Evolutionary conservation across 805 yeast genomes (phyloP).

Genomic region (Kodamaea sagamina): DNA sequence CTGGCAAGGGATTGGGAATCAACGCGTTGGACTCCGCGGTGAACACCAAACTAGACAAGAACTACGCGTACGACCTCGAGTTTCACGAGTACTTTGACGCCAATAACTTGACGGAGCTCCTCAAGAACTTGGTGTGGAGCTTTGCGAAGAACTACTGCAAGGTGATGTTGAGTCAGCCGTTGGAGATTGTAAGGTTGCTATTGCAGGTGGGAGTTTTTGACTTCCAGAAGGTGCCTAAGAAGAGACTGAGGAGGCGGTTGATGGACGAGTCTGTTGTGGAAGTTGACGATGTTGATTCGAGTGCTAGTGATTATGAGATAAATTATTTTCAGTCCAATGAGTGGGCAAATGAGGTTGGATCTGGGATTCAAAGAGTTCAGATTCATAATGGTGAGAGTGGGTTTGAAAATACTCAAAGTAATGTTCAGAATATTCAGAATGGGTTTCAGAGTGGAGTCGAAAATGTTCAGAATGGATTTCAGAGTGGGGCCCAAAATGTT

Average conservation of each 20-base stretch:
- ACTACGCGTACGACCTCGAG: constrained; percentile 59
- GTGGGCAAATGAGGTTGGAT: constrained; percentile 14
- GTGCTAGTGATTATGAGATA: constrained; percentile 30
- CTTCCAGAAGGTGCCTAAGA: constrained; percentile 13
- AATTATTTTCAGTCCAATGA: constrained; percentile 37
- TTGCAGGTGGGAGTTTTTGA: constrained; percentile 76
- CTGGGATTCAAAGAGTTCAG: no score
- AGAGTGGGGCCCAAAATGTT: no score
- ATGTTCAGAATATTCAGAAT: background rate
- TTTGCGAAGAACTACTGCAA: constrained; percentile 69
- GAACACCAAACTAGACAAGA: constrained; percentile 29
- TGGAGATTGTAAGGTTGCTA: constrained; percentile 76
- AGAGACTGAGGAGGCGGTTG: constrained; percentile 11
- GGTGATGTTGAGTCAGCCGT: constrained; percentile 78
- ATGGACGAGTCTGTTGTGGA: constrained; percentile 8
- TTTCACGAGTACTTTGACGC: constrained; percentile 65
- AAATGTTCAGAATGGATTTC: no score
- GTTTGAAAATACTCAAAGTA: no score
- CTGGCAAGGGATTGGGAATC: constrained; percentile 22
- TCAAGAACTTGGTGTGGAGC: constrained; percentile 58
- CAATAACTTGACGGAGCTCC: constrained; percentile 55
- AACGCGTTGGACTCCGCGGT: constrained; percentile 13
- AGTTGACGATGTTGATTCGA: constrained; percentile 13
- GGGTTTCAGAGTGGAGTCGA: no score
- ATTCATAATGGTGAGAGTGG: no score